Evolutionary conservation across 2,329 filamentous ascomycete species (phyloP), one percentile per base, ranked within the genome.

Genomic region (Sporothrix dimorphospora): DNA sequence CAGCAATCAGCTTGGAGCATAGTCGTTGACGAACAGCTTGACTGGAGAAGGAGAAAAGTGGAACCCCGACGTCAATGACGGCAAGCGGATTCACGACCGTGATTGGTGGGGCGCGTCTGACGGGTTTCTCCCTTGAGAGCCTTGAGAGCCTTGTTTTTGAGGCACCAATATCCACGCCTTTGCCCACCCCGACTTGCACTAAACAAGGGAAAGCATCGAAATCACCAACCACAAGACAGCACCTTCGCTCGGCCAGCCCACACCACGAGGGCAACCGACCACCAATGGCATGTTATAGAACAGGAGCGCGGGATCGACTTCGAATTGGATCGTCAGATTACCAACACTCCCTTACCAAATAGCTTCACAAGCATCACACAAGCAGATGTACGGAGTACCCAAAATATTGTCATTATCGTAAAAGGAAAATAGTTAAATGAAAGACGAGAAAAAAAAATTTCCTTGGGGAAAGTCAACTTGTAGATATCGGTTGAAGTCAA

Each of bases 201-300:
- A 59, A 40, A 30, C 14, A 59, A 38, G 14, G 53, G n/a, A n/a
- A 21, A 57, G 19, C 27, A 16, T 30, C 5, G 30, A 59, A 45
- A 65, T 65, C 59, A 65, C 59, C 59, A 65, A 65, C 59, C 59
- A 65, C 59, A 65, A 12, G 38, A 45, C n/a, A 24, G 59, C 21
- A 65, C 38, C 9, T 27, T 57, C 27, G 30, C 38, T 24, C 14
- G n/a, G 27, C 55, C 30, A 61, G 11, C 27, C 55, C 16, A 40
- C 55, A 59, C 55, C 55, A 57, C 27, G 19, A 42, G 5, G 30
- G 19, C 19, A 16, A 16, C 27, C 55, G 42, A 14, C 24, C 45
- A 27, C 42, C 63, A 66, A 66, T 66, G 45, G 65, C 65, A 51
- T 68, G 65, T 68, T 51, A 68, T 68, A 68, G 30, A 68, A 55